Evolutionary conservation across 179 eudicot genomes (phyloP), one percentile per base, ranked within the genome.

Genomic region (Pouteria campechiana): DNA sequence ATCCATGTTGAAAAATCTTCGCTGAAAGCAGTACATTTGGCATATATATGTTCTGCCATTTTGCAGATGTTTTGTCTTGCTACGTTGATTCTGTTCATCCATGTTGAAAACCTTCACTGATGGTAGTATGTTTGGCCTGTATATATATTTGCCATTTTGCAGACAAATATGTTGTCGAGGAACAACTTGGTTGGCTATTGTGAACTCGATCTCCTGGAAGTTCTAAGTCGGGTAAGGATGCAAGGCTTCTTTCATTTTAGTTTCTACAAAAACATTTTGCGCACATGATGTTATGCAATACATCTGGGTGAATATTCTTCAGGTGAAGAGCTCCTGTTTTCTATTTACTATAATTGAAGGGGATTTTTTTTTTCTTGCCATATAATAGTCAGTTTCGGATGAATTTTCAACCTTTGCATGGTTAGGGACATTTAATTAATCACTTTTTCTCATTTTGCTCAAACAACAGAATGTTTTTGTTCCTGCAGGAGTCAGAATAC

Each of bases 171-270:
- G 62, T 38, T 89, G 52, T 75, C 77, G 61, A 85, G 72, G 79
- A 89, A 66, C 74, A 81, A 89, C 67, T 70, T 89, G 35, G 42
- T 89, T 37, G 97, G 97, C 17, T 77, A 62, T 40, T 81, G 93
- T 56, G 97, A 89, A 65, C 59, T 85, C 38, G 75, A 89, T 65
- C 64, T 89, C 10, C 58, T 75, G 39, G 63, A 78, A 30, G 78
- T 71, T 61, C 77, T 89, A 34, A 63, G 81, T 40, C 70, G 49
- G 97, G 97, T 89, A 48, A 70, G 68, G n/a, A n/a, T n/a, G n/a
- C n/a, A n/a, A n/a, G n/a, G n/a, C n/a, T n/a, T n/a, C n/a, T n/a
- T n/a, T 61, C 12, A 23, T 56, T 14, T 50, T 13, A 14, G n/a
- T n/a, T n/a, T n/a, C n/a, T n/a, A n/a, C n/a, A n/a, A n/a, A n/a